Percentiles rank a stretch among this genome's conserved stretches.
Conservation (phyloP, 345 rosid species). For the Hypericum androsaemum region DNA sequence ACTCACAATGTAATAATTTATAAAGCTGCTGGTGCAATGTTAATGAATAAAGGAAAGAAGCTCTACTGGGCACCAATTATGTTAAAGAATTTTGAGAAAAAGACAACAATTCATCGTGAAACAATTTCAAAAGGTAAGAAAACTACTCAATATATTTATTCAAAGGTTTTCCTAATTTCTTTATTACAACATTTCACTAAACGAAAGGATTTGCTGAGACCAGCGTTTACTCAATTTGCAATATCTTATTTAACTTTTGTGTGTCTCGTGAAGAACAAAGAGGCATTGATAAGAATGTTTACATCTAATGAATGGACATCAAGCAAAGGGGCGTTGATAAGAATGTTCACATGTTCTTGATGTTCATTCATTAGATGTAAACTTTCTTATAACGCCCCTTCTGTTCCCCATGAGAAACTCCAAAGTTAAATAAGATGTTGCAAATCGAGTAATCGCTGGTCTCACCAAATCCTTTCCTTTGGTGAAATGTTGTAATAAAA, state of each 20-base stretch:
- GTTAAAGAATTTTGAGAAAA: conserved; percentile 5
- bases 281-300: neutral
- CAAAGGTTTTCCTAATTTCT: neutral
- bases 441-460: neutral
- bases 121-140: no score
- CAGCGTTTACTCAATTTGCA: neutral
- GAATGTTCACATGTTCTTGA: no score
- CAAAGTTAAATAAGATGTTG: neutral
- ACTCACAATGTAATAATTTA: conserved; percentile 7
- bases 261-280: neutral
- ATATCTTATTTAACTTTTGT: neutral
- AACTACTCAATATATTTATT: neutral
- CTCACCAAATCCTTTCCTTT: no score
- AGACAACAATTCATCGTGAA: no score
- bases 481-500: neutral
- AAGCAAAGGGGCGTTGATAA: no score
- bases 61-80: neutral
- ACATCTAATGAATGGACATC: neutral
- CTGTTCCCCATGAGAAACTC: neutral
- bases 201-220: neutral
- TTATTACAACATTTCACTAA: neutral
- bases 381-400: neutral
- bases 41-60: neutral
- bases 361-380: neutral
- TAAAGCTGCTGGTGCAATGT: neutral